Conservation (phyloP, 116 monocot genomes). For the Dioscorea cayenensis region DNA sequence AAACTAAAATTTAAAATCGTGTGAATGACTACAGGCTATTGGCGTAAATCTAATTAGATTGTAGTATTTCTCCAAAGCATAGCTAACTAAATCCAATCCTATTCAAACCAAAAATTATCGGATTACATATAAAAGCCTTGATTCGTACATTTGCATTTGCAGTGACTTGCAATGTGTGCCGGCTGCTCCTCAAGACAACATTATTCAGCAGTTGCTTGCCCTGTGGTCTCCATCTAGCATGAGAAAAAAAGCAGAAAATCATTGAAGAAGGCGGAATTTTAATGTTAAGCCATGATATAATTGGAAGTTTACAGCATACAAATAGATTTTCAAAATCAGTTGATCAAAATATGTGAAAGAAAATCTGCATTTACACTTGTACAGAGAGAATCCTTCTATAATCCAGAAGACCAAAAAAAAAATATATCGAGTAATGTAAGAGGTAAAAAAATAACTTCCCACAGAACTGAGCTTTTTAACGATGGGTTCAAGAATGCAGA, state of each 20-base stretch:
- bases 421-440: too few species aligned
- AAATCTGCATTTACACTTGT: too few species aligned
- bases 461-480: too few species aligned
- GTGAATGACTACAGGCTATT: background rate
- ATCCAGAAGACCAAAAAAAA: too few species aligned
- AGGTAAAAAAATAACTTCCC: too few species aligned
- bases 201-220: conserved; percentile 6
- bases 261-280: background rate
- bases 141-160: conserved; percentile 19
- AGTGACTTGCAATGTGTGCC: background rate
- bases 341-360: too few species aligned
- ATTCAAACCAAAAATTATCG: background rate
- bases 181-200: background rate
- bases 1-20: too few species aligned
- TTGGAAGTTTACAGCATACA: background rate
- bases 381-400: too few species aligned
- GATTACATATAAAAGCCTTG: background rate
- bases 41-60: background rate
- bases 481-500: too few species aligned
- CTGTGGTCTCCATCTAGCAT: conserved; percentile 11
- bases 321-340: too few species aligned
- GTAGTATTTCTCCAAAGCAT: background rate
- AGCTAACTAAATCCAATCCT: background rate
- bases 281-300: background rate
- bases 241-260: background rate